Conservation (phyloP, 306 rosid species). For the Hippophae rhamnoides region DNA sequence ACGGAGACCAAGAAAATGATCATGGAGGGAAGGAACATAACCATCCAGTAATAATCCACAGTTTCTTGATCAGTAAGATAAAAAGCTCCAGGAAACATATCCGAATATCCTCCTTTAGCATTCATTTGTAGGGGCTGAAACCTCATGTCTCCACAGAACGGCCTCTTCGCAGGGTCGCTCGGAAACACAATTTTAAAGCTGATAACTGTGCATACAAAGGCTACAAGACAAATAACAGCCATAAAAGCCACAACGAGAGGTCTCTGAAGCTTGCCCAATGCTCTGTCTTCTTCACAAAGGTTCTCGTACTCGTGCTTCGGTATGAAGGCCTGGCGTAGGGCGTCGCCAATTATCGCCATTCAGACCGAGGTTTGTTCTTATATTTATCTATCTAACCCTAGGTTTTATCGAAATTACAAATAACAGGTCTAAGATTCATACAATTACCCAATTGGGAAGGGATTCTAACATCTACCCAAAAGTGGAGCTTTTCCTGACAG, state of each 20-base stretch:
- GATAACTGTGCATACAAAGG: slow-evolving; percentile 35
- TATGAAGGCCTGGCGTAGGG: slow-evolving; percentile 94
- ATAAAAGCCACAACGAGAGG: slow-evolving; percentile 33
- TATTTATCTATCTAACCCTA: background rate
- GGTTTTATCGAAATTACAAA: background rate
- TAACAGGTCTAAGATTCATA: too few relatives aligned
- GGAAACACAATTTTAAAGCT: slow-evolving; percentile 72
- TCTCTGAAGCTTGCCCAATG: slow-evolving; percentile 75
- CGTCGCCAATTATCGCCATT: slow-evolving; percentile 85
- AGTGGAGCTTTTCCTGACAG: too few relatives aligned
- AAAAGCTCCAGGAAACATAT: slow-evolving; percentile 49
- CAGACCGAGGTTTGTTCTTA: background rate
- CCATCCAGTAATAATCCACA: slow-evolving; percentile 85
- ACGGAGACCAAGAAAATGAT: slow-evolving; percentile 45
- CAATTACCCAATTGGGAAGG: too few relatives aligned
- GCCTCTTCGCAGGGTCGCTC: slow-evolving; percentile 40
- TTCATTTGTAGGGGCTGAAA: slow-evolving; percentile 44
- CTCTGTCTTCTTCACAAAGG: slow-evolving; percentile 81
- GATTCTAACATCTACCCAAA: too few relatives aligned
- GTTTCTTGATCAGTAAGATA: slow-evolving; percentile 80
- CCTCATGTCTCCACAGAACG: slow-evolving; percentile 62
- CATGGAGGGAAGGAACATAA: slow-evolving; percentile 64
- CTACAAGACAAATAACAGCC: slow-evolving; percentile 26
- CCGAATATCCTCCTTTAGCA: slow-evolving; percentile 48
- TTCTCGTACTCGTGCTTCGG: slow-evolving; percentile 79